Base-by-base conservation (phyloP, 1,284 basidiomycete genomes). In the Cryptococcus depauperatus region DNA sequence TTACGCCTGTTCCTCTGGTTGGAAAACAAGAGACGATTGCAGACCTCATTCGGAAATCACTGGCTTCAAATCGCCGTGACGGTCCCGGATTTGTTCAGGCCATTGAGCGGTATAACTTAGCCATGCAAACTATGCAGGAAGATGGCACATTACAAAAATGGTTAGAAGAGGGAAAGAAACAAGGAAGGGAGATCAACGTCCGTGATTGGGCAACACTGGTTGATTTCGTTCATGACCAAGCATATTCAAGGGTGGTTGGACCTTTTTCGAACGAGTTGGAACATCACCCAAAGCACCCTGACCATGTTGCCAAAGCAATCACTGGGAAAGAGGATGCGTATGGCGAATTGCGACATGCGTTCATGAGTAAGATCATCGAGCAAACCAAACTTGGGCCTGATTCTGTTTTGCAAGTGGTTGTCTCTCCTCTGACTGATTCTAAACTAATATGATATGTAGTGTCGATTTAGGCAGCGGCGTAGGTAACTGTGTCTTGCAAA, bases 381-480 rank as follows among this genome's bases (percentile, higher is more conserved):
- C 64, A 66, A 39, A 68, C 68, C 2, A 51, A 55, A 4, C 58
- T 71, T 3, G 58, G 58, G 0, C 56, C 65, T 0, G 55, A 65
- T 11, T 63, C 61, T 8, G 58, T 63, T 14, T 71, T 71, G 63
- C 64, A 37, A 55, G 61, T 55, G 10, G 30, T 8, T 5, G 10
- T 11, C 16, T 29, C 22, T 14, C 2, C 37, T 14, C 2, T 27
- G 4, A 14, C 3, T 6, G 21, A 9, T 13, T n/a, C 18, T 10
- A 19, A n/a, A 13, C 13, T 19, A 6, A 54, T 22, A 53, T 70
- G 13, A 69, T 66, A 67, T 7, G 26, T 40, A 66, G 64, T 32
- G 68, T 78, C 21, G 77, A 79, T 55, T 68, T 79, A 11, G 77
- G 77, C 0, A 73, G 71, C 2, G 77, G 77, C 1, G 77, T 79